These are phyloP conservation scores for Ophiostoma populinum DNA, from an alignment of 2,329 filamentous ascomycete genomes.

Conservation along the genomic window DNA sequence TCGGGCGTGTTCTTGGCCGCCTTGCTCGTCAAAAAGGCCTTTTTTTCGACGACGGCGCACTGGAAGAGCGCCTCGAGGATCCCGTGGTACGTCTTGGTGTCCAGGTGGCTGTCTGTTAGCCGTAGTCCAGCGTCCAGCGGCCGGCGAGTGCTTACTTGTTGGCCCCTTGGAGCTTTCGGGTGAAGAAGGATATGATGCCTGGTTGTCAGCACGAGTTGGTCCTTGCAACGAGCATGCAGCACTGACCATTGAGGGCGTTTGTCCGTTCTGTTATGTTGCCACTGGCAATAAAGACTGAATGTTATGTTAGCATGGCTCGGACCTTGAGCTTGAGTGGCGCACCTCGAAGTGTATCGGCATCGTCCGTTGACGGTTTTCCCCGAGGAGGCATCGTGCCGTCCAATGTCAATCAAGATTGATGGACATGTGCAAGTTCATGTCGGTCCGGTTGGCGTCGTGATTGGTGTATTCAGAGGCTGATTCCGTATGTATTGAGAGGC, in stretches of 20 bases:
- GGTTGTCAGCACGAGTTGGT: not conserved
- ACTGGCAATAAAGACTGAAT: slow-evolving; percentile 10
- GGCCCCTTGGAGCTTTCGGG: slow-evolving; percentile 10
- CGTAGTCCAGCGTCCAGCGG: not conserved
- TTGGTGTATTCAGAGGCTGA: too few relatives aligned
- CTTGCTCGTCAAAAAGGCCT: slow-evolving; percentile 37
- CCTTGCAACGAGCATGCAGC: not conserved
- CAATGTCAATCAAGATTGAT: not conserved
- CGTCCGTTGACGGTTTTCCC: slow-evolving; percentile 5
- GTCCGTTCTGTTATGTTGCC: slow-evolving; percentile 10
- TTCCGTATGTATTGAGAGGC: too few relatives aligned
- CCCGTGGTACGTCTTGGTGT: slow-evolving; percentile 63
- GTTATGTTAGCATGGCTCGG: too few relatives aligned
- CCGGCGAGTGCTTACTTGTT: slow-evolving; percentile 7
- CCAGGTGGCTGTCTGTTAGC: slow-evolving; percentile 24
- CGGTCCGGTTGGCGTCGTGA: too few relatives aligned
- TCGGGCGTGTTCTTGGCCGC: slow-evolving; percentile 25
- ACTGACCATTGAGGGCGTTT: slow-evolving; percentile 12
- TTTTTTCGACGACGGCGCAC: slow-evolving; percentile 49
- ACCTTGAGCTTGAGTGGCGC: too few relatives aligned
- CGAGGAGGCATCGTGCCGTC: slow-evolving; percentile 9
- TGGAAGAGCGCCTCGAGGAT: slow-evolving; percentile 70
- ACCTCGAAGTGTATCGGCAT: slow-evolving; percentile 12
- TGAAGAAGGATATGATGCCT: slow-evolving; percentile 13
- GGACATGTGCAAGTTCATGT: too few relatives aligned